Percentiles rank a stretch among this genome's conserved stretches.
These are phyloP conservation scores for Globisporangium heterothallicum DNA, from an alignment of 352 stramenopile species.

Conservation along the genomic window DNA sequence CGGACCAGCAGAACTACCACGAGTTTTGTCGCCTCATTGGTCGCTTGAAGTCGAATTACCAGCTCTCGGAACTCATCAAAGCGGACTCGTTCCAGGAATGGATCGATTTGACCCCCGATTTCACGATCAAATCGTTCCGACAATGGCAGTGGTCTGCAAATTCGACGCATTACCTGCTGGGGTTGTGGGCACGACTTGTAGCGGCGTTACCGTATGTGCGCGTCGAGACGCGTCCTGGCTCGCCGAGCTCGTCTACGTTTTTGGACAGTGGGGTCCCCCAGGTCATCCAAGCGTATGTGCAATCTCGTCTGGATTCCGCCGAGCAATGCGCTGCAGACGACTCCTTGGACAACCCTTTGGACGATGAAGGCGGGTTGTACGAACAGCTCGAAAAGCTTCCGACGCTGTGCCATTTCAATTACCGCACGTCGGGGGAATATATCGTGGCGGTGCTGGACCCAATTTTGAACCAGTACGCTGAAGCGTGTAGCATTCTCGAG, in stretches of 20 bases:
- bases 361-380: conserved; percentile 94
- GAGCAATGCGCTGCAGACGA: conserved; percentile 92
- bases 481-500: conserved; percentile 79
- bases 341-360: conserved; percentile 93
- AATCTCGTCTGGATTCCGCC: conserved; percentile 93
- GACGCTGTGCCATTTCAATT: conserved; percentile 96
- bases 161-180: conserved; percentile 96
- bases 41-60: conserved; percentile 97
- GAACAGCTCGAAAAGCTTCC: conserved; percentile 97
- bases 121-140: conserved; percentile 96
- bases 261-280: conserved; percentile 69
- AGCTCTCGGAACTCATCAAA: conserved; percentile 97
- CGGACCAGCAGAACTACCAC: conserved; percentile 99
- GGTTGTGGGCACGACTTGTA: conserved; percentile 94
- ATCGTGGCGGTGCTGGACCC: conserved; percentile 94
- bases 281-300: conserved; percentile 95
- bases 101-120: conserved; percentile 93
- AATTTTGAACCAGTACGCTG: conserved; percentile 91
- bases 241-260: conserved; percentile 55
- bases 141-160: conserved; percentile 95
- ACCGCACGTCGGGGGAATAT: conserved; percentile 90
- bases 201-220: conserved; percentile 95
- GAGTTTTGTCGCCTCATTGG: conserved; percentile 98
- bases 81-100: conserved; percentile 96
- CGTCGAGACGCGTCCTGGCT: conserved; percentile 48